These are phyloP conservation scores for Spizellomyces sp. DNA, from an alignment of 192 early-diverging fungal genomes.

Conservation along the genomic window DNA sequence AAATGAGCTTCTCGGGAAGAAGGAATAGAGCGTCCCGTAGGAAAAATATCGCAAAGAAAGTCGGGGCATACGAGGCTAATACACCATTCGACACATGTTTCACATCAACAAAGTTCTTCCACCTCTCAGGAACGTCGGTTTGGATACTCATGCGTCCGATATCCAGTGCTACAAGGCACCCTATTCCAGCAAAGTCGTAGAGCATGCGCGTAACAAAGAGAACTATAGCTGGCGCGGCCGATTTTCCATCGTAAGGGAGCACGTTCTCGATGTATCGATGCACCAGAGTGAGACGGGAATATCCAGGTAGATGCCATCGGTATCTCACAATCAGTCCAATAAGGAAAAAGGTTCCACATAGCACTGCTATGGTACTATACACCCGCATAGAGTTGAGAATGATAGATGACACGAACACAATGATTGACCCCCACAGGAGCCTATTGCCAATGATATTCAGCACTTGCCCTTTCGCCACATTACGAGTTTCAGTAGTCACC, in stretches of 20 bases:
- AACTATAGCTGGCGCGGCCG: not conserved
- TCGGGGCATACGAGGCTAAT: not conserved
- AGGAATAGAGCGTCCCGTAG: not conserved
- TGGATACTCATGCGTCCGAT: not conserved
- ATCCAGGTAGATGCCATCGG: not conserved
- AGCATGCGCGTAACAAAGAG: not conserved
- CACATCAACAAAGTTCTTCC: not conserved
- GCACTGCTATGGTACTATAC: not conserved
- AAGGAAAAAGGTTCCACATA: not conserved
- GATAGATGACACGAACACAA: not conserved
- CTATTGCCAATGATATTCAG: not conserved
- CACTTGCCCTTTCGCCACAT: not conserved
- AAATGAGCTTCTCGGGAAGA: not conserved
- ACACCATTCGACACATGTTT: not conserved
- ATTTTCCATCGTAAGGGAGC: not conserved
- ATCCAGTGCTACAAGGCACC: not conserved
- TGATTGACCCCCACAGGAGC: not conserved
- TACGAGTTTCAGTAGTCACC: not conserved
- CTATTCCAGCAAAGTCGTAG: not conserved
- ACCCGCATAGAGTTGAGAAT: conserved; percentile 3
- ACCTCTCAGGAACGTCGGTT: conserved; percentile 1
- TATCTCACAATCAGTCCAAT: not conserved
- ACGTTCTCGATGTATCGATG: not conserved
- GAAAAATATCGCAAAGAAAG: not conserved
- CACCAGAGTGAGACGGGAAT: not conserved